Evolutionary conservation across 2,329 filamentous ascomycete species (phyloP), one percentile per base, ranked within the genome.

Genomic region (Fusarium sp.): DNA sequence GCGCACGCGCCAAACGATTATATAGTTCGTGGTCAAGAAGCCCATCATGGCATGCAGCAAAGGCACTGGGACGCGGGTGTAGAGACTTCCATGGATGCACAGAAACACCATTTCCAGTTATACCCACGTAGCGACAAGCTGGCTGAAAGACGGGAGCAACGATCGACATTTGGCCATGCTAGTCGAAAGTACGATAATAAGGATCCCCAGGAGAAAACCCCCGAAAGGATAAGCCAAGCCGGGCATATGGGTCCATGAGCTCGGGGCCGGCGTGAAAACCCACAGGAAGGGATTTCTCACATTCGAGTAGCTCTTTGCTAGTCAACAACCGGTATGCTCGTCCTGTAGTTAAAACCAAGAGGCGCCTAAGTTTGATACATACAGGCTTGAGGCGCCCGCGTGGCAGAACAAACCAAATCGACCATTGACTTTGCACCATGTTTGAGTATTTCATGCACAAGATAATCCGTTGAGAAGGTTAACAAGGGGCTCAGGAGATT

Each of bases 161-260:
- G 62, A 70, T 60, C 57, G 62, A 40, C 53, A 38, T 33, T 56
- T 45, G 63, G 26, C 45, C 24, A 34, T 50, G 38, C 54, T 40
- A 52, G 46, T 46, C 44, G 46, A 55, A 52, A 26, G 34, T 19
- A 26, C 34, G 24, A 36, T 46, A 46, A 65, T 61, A 51, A 60
- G 44, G 57, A 70, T 64, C 54, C 47, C 50, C 53, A 39, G 42
- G 49, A 67, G 43, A 54, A 56, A 56, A 31, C 54, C 57, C 49
- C 43, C 39, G 50, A 60, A 44, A 58, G 43, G 53, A 54, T 36
- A 59, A 55, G 44, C 40, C 36, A 58, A 52, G 24, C 40, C 44
- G 49, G 49, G 56, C 53, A 57, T 34, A 59, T 47, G 38, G 51
- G 57, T 33, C 28, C 44, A 43, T 46, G 19, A 39, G 39, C 52